Evolutionary conservation across 768 basidiomycete species (phyloP), one percentile per base, ranked within the genome.

Genomic region (Symmetrospora coprosmae): DNA sequence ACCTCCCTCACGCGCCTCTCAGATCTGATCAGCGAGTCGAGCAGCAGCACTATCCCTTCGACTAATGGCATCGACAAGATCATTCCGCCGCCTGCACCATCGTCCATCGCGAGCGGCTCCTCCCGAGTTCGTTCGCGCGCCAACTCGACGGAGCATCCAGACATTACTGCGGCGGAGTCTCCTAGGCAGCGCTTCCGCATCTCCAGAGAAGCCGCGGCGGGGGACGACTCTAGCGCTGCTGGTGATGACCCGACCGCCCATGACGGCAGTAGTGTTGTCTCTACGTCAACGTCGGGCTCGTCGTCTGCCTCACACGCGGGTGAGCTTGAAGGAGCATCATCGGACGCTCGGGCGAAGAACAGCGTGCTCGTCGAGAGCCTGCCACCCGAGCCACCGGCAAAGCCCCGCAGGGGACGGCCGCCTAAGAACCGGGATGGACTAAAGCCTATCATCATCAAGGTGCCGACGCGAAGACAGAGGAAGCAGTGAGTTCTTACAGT

Each of bases 161-260:
- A 58, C n/a, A 41, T 58, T 38, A n/a, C 23, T 23, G 55, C 55
- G 17, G 28, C 41, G n/a, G 55, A 58, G 37, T 45, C 40, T 4
- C 55, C 55, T 11, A 23, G 55, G 17, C 55, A 58, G 27, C 8
- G 55, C 40, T 58, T 58, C 43, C 38, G 55, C 17, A 27, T 58
- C 38, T 28, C 55, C 19, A 31, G 38, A n/a, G 55, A 58, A 27
- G 25, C 41, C 5, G 27, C 21, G n/a, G 53, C 11, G 25, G 11
- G 21, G 30, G 41, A 58, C 8, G 37, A 46, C 43, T n/a, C 41
- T 11, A 58, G 41, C 30, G 19, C 21, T 33, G 55, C 39, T n/a
- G 55, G 41, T 38, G 55, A 58, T 33, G 41, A 46, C 11, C 23
- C 46, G 14, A 43, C 25, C 31, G 31, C 27, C n/a, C 25, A 27